Conservation (phyloP, 2,329 filamentous ascomycete species). For the Pestalotiopsis sp. region DNA sequence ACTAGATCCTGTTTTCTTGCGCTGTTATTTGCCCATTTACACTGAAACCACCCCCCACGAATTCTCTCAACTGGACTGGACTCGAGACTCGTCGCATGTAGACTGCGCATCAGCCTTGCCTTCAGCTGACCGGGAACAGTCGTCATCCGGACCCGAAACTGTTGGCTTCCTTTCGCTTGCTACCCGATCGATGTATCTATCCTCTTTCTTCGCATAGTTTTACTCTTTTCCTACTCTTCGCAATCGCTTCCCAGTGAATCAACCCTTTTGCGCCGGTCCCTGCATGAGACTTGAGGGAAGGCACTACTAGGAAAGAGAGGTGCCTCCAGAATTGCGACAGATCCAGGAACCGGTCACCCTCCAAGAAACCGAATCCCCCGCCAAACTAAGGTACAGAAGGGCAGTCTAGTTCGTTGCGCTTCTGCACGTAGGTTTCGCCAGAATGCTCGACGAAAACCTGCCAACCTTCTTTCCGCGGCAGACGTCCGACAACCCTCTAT, state of each 20-base stretch:
- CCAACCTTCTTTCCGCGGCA: conserved; percentile 66
- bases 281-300: too few relatives aligned
- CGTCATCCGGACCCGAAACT: not conserved
- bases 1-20: not conserved
- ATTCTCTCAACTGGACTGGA: not conserved
- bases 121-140: conserved; percentile 4
- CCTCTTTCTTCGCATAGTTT: not conserved
- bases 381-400: not conserved
- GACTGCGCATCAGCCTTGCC: conserved; percentile 3
- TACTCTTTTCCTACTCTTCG: not conserved
- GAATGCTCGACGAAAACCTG: conserved; percentile 89
- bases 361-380: not conserved
- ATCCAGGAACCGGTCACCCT: not conserved
- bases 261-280: too few relatives aligned
- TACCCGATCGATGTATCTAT: not conserved
- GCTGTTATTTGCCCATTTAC: too few relatives aligned
- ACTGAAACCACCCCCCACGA: too few relatives aligned
- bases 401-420: not conserved
- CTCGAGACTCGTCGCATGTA: not conserved
- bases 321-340: not conserved
- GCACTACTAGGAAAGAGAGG: not conserved
- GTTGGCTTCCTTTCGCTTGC: not conserved
- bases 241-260: too few relatives aligned
- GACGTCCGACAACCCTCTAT: conserved; percentile 53
- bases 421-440: conserved; percentile 37